Conservation (phyloP, 208 protist species). For the Leptomonas pyrrhocoris region DNA sequence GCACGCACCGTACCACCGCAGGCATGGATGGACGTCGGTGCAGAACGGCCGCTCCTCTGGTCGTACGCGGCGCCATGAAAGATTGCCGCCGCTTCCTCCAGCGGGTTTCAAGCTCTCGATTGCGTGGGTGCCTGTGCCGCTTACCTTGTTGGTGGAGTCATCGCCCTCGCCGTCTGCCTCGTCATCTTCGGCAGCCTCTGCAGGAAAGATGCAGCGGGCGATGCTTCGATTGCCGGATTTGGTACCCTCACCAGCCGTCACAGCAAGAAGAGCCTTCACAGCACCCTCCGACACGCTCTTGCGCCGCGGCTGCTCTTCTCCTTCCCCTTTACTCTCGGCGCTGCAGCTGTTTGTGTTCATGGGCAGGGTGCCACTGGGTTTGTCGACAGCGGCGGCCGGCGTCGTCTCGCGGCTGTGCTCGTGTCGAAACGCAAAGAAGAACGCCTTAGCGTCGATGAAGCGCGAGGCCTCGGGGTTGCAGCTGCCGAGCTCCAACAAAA, state of each 20-base stretch:
- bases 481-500: conserved; percentile 71
- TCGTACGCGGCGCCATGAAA: neutral
- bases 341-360: neutral
- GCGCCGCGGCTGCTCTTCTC: neutral
- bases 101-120: neutral
- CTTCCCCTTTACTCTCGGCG: neutral
- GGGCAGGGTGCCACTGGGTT: neutral
- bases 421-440: conserved; percentile 60
- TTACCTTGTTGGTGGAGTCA: neutral
- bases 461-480: conserved; percentile 57
- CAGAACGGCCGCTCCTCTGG: conserved; percentile 50
- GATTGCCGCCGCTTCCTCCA: neutral
- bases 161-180: conserved; percentile 6
- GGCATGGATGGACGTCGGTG: conserved; percentile 62
- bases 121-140: neutral
- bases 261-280: neutral
- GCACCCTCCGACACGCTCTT: neutral
- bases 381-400: neutral
- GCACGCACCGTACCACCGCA: conserved; percentile 77
- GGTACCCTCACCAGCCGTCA: neutral
- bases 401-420: conserved; percentile 13
- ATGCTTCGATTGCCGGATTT: conserved; percentile 18
- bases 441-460: conserved; percentile 77
- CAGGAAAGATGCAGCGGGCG: conserved; percentile 36
- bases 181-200: conserved; percentile 3